Conservation (phyloP, 495 filamentous ascomycete species). For the Friedmanniomyces endolithicus region DNA sequence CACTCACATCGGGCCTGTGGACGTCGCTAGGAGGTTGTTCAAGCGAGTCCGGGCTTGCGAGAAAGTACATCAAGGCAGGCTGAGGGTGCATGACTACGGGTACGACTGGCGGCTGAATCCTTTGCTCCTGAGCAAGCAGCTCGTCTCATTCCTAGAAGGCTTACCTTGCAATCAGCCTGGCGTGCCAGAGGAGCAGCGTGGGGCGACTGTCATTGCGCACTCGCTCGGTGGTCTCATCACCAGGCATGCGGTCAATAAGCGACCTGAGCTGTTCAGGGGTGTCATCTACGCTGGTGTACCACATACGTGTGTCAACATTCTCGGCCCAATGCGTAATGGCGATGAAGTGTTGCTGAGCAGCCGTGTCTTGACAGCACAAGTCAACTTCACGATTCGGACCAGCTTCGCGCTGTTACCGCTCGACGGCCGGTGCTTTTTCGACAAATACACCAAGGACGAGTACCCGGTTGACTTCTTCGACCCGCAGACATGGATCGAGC, state of each 20-base stretch:
- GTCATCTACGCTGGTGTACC: slow-evolving; percentile 80
- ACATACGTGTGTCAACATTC: slow-evolving; percentile 76
- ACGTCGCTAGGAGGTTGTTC: slow-evolving; percentile 72
- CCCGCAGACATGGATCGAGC: slow-evolving; percentile 62
- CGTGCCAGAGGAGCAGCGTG: slow-evolving; percentile 39
- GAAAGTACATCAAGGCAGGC: slow-evolving; percentile 54
- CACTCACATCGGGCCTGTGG: slow-evolving; percentile 79
- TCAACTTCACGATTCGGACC: slow-evolving; percentile 85
- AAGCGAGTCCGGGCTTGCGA: slow-evolving; percentile 62
- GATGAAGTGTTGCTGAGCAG: slow-evolving; percentile 85
- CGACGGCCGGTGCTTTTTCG: slow-evolving; percentile 77
- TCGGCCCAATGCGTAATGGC: slow-evolving; percentile 80
- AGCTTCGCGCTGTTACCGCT: slow-evolving; percentile 78
- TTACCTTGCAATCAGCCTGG: slow-evolving; percentile 59
- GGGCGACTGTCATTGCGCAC: slow-evolving; percentile 76
- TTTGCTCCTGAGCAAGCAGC: slow-evolving; percentile 53
- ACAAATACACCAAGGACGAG: slow-evolving; percentile 67
- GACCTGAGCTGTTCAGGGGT: slow-evolving; percentile 76
- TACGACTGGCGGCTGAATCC: slow-evolving; percentile 94
- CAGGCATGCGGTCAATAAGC: slow-evolving; percentile 76
- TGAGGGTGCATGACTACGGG: slow-evolving; percentile 80
- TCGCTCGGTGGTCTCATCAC: slow-evolving; percentile 83
- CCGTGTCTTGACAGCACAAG: slow-evolving; percentile 82
- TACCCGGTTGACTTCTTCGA: slow-evolving; percentile 81
- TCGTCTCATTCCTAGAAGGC: slow-evolving; percentile 58